A percentile compares a stretch with the other conserved stretches of the same genome.
These are phyloP conservation scores for Penicillium sp. DNA, from an alignment of 2,329 filamentous ascomycete species.

Conservation along the genomic window DNA sequence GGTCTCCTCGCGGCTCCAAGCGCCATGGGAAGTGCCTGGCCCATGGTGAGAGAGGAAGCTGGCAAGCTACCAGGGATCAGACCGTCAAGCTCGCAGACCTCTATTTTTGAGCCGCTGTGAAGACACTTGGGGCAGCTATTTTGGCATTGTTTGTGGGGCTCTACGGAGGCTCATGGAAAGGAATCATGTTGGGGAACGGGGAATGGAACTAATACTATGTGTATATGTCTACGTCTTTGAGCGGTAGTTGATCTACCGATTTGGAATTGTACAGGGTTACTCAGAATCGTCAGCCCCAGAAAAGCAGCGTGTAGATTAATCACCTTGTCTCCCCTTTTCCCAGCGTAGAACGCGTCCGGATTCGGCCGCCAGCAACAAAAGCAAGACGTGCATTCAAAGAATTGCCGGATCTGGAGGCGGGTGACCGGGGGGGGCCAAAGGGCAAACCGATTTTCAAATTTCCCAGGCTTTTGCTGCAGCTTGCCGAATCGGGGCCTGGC, in stretches of 20 bases:
- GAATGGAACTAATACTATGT: background rate
- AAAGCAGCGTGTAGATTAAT: background rate
- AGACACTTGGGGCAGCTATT: background rate
- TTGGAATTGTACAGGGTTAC: constrained; percentile 1
- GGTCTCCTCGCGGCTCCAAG: no score
- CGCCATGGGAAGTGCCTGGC: no score
- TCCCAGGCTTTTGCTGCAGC: constrained; percentile 2
- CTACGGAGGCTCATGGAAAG: background rate
- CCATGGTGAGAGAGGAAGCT: background rate
- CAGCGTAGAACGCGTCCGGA: background rate
- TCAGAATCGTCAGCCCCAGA: background rate
- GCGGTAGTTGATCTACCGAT: background rate
- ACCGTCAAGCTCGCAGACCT: background rate
- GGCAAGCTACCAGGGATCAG: background rate
- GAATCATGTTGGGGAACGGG: background rate
- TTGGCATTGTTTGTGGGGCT: constrained; percentile 1
- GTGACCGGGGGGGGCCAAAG: no score
- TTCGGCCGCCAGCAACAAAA: background rate
- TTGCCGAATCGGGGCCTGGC: background rate
- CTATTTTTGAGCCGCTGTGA: background rate
- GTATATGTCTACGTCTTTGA: background rate
- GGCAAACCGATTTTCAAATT: background rate
- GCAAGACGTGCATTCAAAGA: background rate
- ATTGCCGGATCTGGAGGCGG: no score
- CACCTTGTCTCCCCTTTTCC: background rate